Evolutionary conservation across 23 red algal species (phyloP).

Genomic region (Gracilaria gracilis): DNA sequence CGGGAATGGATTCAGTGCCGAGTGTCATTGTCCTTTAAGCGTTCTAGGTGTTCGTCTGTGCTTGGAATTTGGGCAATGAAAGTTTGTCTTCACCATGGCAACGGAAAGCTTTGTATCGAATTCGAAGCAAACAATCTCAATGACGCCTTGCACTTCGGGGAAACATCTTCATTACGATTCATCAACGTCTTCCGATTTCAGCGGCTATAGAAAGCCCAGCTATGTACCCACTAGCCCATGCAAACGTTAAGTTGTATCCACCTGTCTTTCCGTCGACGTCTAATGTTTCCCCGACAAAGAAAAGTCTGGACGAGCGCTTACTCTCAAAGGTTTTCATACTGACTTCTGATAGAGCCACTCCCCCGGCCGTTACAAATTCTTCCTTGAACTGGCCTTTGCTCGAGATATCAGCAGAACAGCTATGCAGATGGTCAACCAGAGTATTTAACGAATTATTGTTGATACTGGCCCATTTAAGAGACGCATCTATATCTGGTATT

Average conservation of each 20-base stretch:
- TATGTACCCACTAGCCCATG: conserved; percentile 93
- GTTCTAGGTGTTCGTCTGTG: no score
- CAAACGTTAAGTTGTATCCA: conserved; percentile 91
- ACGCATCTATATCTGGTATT: conserved; percentile 1
- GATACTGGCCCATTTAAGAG: conserved; percentile 69
- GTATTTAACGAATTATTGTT: conserved; percentile 37
- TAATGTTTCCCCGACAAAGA: conserved; percentile 91
- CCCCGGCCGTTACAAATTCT: conserved; percentile 97
- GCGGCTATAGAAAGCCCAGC: conserved; percentile 63
- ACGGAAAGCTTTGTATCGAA: no score
- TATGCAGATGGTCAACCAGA: conserved; percentile 59
- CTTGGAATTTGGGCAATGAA: no score
- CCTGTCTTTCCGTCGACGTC: conserved; percentile 94
- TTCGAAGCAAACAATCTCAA: no score
- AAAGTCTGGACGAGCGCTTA: conserved; percentile 67
- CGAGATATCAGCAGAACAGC: conserved; percentile 37
- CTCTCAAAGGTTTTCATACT: conserved; percentile 81
- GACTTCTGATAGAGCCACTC: conserved; percentile 70
- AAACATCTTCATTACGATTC: no score
- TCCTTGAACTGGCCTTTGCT: conserved; percentile 94
- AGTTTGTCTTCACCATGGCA: no score
- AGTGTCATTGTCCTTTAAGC: no score
- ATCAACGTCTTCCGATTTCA: not conserved
- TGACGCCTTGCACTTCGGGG: no score
- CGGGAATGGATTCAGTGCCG: not conserved